Evolutionary conservation across 2,329 filamentous ascomycete species (phyloP).

Genomic region (Mycosphaerella sp.): DNA sequence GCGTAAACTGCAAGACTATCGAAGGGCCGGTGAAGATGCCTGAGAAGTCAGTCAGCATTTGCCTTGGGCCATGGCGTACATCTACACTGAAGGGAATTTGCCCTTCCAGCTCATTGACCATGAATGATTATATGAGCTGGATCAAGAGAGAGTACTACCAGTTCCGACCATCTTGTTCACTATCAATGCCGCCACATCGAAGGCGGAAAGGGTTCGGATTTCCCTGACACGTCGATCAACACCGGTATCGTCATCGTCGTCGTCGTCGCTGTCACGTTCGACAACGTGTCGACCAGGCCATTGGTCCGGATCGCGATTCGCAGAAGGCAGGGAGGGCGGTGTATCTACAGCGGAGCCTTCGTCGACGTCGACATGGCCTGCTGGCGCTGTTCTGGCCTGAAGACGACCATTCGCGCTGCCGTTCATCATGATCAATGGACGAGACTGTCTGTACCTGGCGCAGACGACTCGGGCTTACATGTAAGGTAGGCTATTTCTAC

Average conservation of each 20-base stretch:
- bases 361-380: background rate
- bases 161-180: slow-evolving; percentile 23
- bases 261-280: background rate
- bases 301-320: background rate
- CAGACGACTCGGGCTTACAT: background rate
- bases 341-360: background rate
- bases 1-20: slow-evolving; percentile 11
- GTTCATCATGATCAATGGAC: background rate
- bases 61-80: background rate
- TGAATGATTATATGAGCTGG: background rate
- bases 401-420: background rate
- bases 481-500: no score
- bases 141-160: background rate
- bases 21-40: slow-evolving; percentile 19
- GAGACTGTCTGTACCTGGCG: no score
- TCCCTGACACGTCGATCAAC: slow-evolving; percentile 3
- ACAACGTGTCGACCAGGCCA: background rate
- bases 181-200: slow-evolving; percentile 20
- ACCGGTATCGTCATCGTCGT: background rate
- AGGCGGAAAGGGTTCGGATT: slow-evolving; percentile 8
- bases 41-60: background rate
- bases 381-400: background rate
- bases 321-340: background rate
- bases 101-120: no score
- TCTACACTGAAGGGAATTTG: no score